Conservation (phyloP, 345 rosid genomes). For the Eucalyptus urophylla region DNA sequence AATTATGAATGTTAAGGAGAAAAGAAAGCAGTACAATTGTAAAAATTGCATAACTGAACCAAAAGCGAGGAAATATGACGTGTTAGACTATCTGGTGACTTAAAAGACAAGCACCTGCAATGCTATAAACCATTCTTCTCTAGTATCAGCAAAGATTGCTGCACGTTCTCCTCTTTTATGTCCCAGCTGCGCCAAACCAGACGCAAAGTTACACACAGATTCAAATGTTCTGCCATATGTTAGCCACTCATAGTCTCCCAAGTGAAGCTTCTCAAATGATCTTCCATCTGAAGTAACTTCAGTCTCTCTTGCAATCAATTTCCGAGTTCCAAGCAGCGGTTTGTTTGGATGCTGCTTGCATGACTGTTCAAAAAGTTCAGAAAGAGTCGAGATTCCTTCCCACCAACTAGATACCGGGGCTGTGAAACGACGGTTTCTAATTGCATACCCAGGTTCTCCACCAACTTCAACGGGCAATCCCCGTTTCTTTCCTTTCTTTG, state of each 20-base stretch:
- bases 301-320: conserved; percentile 50
- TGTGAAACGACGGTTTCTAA: conserved; percentile 43
- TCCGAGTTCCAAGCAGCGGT: conserved; percentile 70
- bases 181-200: conserved; percentile 74
- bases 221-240: conserved; percentile 56
- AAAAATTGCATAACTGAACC: neutral
- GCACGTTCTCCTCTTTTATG: conserved; percentile 66
- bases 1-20: neutral
- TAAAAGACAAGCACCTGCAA: conserved; percentile 52
- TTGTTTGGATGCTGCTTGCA: conserved; percentile 47
- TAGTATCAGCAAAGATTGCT: conserved; percentile 90
- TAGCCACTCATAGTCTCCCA: conserved; percentile 89
- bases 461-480: conserved; percentile 75
- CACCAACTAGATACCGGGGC: conserved; percentile 53
- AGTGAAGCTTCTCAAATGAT: conserved; percentile 84
- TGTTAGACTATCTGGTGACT: neutral
- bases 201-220: conserved; percentile 58
- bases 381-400: conserved; percentile 73
- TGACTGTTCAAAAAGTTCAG: conserved; percentile 78
- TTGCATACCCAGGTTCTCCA: conserved; percentile 71
- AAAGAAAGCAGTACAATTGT: neutral
- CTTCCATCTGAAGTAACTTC: conserved; percentile 55
- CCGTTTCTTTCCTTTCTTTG: conserved; percentile 51
- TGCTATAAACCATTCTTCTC: conserved; percentile 94
- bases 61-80: neutral